A percentile compares a stretch with the other conserved stretches of the same genome.
phyloP scores from a whole-genome alignment of 1,284 basidiomycete species.

The Neotropicomus parvogracilis region DNA sequence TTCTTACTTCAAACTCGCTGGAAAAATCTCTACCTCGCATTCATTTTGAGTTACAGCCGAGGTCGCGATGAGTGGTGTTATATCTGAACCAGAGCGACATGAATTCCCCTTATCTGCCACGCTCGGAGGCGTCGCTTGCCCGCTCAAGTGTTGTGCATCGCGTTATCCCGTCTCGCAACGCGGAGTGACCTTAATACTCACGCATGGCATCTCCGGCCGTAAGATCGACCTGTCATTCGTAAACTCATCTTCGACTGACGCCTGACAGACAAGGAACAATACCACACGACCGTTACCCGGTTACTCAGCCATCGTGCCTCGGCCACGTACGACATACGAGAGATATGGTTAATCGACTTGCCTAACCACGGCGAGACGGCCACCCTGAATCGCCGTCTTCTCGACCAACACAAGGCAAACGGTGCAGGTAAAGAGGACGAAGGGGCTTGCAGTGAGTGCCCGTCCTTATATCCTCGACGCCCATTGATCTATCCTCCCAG shows the following conservation, averaged over 20 bases:
- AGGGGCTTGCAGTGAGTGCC: conserved; percentile 24
- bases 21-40: no score
- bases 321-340: conserved; percentile 36
- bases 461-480: neutral
- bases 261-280: conserved; percentile 49
- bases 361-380: conserved; percentile 54
- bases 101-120: conserved; percentile 16
- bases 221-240: conserved; percentile 1
- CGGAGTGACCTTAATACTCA: conserved; percentile 27
- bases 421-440: neutral
- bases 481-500: conserved; percentile 8
- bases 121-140: conserved; percentile 11
- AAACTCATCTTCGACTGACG: neutral
- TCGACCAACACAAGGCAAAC: conserved; percentile 32
- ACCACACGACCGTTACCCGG: conserved; percentile 43
- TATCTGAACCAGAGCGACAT: conserved; percentile 19
- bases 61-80: conserved; percentile 6
- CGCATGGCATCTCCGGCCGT: conserved; percentile 31
- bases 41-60: neutral
- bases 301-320: conserved; percentile 36
- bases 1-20: neutral
- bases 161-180: conserved; percentile 26
- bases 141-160: conserved; percentile 24
- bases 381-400: conserved; percentile 37
- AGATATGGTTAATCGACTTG: conserved; percentile 53